A percentile compares a stretch with the other conserved stretches of the same genome.
Conservation (phyloP, 108 stramenopile species). For the Cyclotella cryptica region DNA sequence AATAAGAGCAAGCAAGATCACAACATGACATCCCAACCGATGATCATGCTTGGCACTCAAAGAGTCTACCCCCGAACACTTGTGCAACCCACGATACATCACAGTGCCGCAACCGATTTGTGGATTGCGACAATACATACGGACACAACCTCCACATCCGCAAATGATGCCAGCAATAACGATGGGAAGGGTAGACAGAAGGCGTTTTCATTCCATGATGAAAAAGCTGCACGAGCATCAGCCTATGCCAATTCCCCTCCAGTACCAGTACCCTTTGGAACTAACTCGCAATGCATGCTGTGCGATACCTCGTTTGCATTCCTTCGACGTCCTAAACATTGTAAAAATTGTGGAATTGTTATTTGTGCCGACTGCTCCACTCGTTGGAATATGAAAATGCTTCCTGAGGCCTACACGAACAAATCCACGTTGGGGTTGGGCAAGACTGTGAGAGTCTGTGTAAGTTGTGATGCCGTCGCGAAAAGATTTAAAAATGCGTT, state of each 20-base stretch:
- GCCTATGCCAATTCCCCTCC: slow-evolving; percentile 89
- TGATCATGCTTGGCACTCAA: slow-evolving; percentile 27
- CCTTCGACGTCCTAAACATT: slow-evolving; percentile 74
- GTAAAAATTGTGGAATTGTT: slow-evolving; percentile 84
- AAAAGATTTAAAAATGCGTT: slow-evolving; percentile 72
- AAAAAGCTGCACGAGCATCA: slow-evolving; percentile 86
- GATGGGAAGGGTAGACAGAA: slow-evolving; percentile 60
- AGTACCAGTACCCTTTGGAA: slow-evolving; percentile 70
- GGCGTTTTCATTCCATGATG: slow-evolving; percentile 79
- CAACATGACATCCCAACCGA: background rate
- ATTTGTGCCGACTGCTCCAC: slow-evolving; percentile 67
- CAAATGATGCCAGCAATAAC: slow-evolving; percentile 58
- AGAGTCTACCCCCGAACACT: slow-evolving; percentile 72
- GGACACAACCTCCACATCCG: slow-evolving; percentile 58
- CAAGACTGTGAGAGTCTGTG: slow-evolving; percentile 66
- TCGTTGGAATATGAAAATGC: slow-evolving; percentile 65
- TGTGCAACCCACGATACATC: slow-evolving; percentile 79
- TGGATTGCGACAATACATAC: slow-evolving; percentile 90
- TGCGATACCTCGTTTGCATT: slow-evolving; percentile 75
- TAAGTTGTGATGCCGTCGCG: slow-evolving; percentile 65
- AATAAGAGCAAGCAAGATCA: background rate
- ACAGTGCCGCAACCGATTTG: slow-evolving; percentile 80
- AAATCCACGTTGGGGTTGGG: slow-evolving; percentile 35
- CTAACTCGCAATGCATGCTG: slow-evolving; percentile 64
- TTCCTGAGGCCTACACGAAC: slow-evolving; percentile 87